Evolutionary conservation across 257 asterid species (phyloP), one percentile per base, ranked within the genome.

Genomic region (Cynanchum wilfordii): DNA sequence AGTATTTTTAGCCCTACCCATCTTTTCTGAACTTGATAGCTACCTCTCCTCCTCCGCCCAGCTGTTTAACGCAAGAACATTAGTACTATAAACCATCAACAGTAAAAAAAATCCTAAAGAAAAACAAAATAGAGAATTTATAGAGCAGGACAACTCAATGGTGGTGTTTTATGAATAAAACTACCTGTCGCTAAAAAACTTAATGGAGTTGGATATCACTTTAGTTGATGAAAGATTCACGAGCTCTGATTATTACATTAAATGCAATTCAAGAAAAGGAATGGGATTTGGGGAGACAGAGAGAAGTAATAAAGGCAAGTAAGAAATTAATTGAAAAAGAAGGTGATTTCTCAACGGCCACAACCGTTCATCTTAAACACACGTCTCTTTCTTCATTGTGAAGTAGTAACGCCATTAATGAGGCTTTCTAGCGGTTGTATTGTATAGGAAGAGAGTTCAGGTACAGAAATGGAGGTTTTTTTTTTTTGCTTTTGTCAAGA

Each of bases 271-370:
- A 64, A 36, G 69, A 33, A 36, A 33, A 36, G 69, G 49, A 63
- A 63, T 33, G 68, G 25, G 45, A 17, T 33, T 16, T 3, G 33
- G 29, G 42, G 12, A 24, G 19, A 62, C 4, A 33, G 4, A 62
- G 13, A 22, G 15, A 25, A 7, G 70, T 17, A 42, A 47, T 47
- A 73, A 62, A 19, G 63, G 54, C 49, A 24, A 36, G 25, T 24
- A 50, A 75, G 62, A 68, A 44, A 69, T 49, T 75, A 68, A 75
- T 75, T 70, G 68, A 58, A 56, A 75, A 68, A 68, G 63, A 30
- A 68, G 70, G 33, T 62, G 19, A 25, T 56, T 40, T 27, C 60
- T 45, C 79, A 75, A 75, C 79, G 45, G 70, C 65, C 70, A 68
- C 70, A 68, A 75, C 79, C 65, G 79, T 42, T 47, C 42, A 63